Evolutionary conservation across 768 basidiomycete species (phyloP), one percentile per base, ranked within the genome.

Genomic region (Leucocoprinus birnbaumii): DNA sequence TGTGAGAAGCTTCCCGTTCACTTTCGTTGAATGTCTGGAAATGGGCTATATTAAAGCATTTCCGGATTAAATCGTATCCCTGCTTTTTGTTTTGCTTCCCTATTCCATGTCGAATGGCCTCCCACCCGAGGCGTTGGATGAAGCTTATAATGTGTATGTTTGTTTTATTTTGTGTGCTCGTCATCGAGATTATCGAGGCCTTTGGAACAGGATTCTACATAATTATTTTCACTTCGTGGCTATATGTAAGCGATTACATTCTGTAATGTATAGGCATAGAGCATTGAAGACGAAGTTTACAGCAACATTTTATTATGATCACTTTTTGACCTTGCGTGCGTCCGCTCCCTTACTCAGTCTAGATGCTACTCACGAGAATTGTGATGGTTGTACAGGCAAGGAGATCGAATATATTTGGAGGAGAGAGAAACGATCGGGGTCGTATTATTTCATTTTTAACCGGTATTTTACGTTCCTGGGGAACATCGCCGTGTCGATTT

Each of bases 321-420:
- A 78, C 51, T 38, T 68, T 14, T 59, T 76, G 25, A 73, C 74
- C 5, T 64, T 66, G 13, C 65, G 75, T 74, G 59, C 58, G 65
- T 42, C 41, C 27, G n/a, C n/a, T n/a, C n/a, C n/a, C n/a, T n/a
- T n/a, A n/a, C n/a, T n/a, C n/a, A n/a, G n/a, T n/a, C n/a, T n/a
- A n/a, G n/a, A n/a, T n/a, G n/a, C n/a, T n/a, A n/a, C n/a, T n/a
- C n/a, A n/a, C n/a, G n/a, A n/a, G n/a, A n/a, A n/a, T n/a, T n/a
- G 31, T 18, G 10, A 55, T 48, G 31, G 44, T 7, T 31, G 40
- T 16, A 8, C 13, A 75, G 75, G 65, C 3, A 59, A 64, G 49
- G 80, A 82, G 59, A 61, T 79, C 35, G 60, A 66, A 14, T 70
- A 71, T 48, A 61, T 83, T 4, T 83, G 82, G 82, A 64, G 65